A percentile compares a stretch with the other conserved stretches of the same genome.
These are phyloP conservation scores for Camillea tinctor DNA, from an alignment of 2,329 filamentous ascomycete genomes.

Conservation along the genomic window DNA sequence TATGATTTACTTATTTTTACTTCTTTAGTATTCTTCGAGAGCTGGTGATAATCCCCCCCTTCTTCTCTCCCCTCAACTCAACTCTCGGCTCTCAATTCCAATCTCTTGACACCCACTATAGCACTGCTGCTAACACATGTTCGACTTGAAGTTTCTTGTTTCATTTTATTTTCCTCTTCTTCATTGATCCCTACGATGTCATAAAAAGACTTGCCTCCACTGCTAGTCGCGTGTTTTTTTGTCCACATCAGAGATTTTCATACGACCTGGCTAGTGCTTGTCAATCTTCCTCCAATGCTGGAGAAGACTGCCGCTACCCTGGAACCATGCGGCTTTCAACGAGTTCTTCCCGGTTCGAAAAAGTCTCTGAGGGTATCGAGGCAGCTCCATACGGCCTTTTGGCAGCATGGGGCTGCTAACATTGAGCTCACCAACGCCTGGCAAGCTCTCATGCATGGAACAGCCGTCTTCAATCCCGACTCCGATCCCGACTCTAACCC, in stretches of 20 bases:
- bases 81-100: too few species aligned
- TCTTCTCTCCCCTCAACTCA: neutral
- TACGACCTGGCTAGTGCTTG: slow-evolving; percentile 5
- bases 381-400: slow-evolving; percentile 50
- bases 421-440: slow-evolving; percentile 47
- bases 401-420: slow-evolving; percentile 53
- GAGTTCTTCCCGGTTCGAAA: slow-evolving; percentile 44
- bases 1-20: neutral
- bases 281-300: slow-evolving; percentile 45
- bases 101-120: neutral
- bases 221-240: neutral
- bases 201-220: neutral
- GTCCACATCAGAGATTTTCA: slow-evolving; percentile 2
- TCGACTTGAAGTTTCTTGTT: neutral
- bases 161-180: neutral
- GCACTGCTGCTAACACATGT: neutral
- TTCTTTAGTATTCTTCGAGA: neutral
- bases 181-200: neutral
- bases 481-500: slow-evolving; percentile 21
- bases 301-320: slow-evolving; percentile 56
- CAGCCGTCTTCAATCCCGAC: slow-evolving; percentile 24
- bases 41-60: neutral
- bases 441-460: slow-evolving; percentile 37
- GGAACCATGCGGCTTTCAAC: slow-evolving; percentile 55
- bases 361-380: slow-evolving; percentile 39